Percentiles rank a stretch among this genome's conserved stretches.
Conservation (phyloP, 306 rosid species). For the Rubus parviflorus region DNA sequence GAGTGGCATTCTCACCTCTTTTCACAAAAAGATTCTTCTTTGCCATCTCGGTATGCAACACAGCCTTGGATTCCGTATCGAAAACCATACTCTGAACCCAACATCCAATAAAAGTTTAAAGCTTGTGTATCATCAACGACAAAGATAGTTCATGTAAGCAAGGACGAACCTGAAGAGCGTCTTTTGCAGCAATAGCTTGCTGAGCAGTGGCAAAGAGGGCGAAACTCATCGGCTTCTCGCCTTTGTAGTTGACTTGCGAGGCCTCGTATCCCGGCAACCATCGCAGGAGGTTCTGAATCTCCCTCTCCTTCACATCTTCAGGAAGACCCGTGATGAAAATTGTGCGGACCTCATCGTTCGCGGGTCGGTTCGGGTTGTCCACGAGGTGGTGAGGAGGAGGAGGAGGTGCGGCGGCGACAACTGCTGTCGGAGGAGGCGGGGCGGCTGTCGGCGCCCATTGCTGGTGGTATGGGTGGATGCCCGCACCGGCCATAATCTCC, state of each 20-base stretch:
- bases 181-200: conserved; percentile 82
- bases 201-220: conserved; percentile 77
- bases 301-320: conserved; percentile 91
- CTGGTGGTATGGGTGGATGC: conserved; percentile 93
- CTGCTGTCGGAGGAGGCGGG: conserved; percentile 55
- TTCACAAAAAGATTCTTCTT: conserved; percentile 95
- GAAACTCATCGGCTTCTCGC: conserved; percentile 97
- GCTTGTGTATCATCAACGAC: neutral
- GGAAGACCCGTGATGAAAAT: conserved; percentile 93
- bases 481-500: conserved; percentile 69
- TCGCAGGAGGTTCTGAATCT: conserved; percentile 75
- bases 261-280: conserved; percentile 99
- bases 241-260: conserved; percentile 87
- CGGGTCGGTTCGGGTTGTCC: conserved; percentile 50
- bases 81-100: conserved; percentile 69
- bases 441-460: conserved; percentile 79
- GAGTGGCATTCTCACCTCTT: conserved; percentile 47
- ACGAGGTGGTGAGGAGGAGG: conserved; percentile 42
- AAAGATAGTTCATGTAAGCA: neutral
- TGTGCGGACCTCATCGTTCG: conserved; percentile 83
- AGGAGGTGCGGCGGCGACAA: conserved; percentile 29
- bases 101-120: neutral
- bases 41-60: conserved; percentile 97
- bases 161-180: conserved; percentile 65
- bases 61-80: conserved; percentile 79